Evolutionary conservation across 164 flowering plant genomes (phyloP).

Genomic region (Tetrastigma voinierianum): DNA sequence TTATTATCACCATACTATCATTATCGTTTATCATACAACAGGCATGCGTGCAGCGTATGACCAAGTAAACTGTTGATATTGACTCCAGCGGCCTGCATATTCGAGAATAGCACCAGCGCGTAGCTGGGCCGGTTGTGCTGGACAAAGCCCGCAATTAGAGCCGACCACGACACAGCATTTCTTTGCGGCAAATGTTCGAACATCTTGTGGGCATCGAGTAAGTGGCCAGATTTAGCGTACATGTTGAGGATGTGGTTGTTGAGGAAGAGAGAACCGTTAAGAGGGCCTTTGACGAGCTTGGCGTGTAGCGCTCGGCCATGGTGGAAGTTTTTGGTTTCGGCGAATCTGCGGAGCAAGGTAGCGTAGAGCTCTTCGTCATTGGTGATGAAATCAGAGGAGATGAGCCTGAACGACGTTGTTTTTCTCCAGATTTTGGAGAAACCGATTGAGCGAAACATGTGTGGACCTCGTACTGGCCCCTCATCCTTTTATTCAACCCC

Average conservation of each 20-base stretch:
- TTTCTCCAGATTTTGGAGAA: too few relatives aligned
- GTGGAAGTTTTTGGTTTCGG: background rate
- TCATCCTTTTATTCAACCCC: too few relatives aligned
- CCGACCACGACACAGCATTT: constrained; percentile 76
- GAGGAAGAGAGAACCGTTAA: constrained; percentile 38
- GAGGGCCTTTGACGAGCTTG: constrained; percentile 35
- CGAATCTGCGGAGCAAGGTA: background rate
- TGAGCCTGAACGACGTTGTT: too few relatives aligned
- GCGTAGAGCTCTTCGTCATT: too few relatives aligned
- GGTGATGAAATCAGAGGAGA: too few relatives aligned
- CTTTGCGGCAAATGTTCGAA: constrained; percentile 63
- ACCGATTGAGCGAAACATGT: too few relatives aligned
- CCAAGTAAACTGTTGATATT: constrained; percentile 53
- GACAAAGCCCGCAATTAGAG: constrained; percentile 52
- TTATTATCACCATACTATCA: too few relatives aligned
- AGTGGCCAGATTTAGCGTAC: constrained; percentile 51
- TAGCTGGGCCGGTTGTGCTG: constrained; percentile 33
- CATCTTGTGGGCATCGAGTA: constrained; percentile 31
- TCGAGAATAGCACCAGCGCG: constrained; percentile 36
- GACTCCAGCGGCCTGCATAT: constrained; percentile 38
- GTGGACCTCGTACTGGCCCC: too few relatives aligned
- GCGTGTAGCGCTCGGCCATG: constrained; percentile 51
- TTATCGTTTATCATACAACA: constrained; percentile 30
- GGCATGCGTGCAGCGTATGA: constrained; percentile 58
- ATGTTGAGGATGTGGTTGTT: constrained; percentile 59